Evolutionary conservation across 164 flowering plant species (phyloP), one percentile per base, ranked within the genome.

Genomic region (Magnolia changhungtana): DNA sequence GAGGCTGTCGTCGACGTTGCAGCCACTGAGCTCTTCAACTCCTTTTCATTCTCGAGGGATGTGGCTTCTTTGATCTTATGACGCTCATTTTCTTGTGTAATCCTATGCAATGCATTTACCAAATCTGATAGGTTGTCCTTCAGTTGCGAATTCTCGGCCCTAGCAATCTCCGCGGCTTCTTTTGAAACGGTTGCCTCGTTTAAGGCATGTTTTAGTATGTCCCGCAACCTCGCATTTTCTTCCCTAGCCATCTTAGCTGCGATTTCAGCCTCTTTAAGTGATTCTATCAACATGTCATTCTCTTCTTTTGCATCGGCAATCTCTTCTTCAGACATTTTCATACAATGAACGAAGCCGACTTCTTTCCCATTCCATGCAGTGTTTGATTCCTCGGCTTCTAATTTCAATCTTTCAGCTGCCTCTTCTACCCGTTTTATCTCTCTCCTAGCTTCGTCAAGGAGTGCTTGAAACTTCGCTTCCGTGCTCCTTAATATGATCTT

Each of bases 171-270:
- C 6, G 97, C 86, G 24, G 92, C 99, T 77, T 90, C 97, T 76
- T 91, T 96, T 0, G 98, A 93, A 14, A 84, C 90, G 73, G 84
- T 87, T 10, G 98, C 86, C 76, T 96, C 99, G 63, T 87, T 91
- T 2, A 94, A 21, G 24, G 97, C 98, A 79, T 94, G 97, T 69
- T 91, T 92, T 7, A 96, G 85, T 50, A 94, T 87, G 70, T 92
- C 99, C 74, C 96, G 77, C 74, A 94, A 23, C 77, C 89, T 90
- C 65, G 63, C 59, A 55, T 80, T 90, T 76, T 96, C 99, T 63
- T 89, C 92, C 79, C 86, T 90, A 0, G 91, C 78, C 20, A 75
- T 67, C 74, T 76, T 77, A 1, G 77, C 82, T 82, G 19, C 50
- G 14, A 11, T 37, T 45, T 68, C 71, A 0, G 49, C 71, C 71